A percentile compares a stretch with the other conserved stretches of the same genome.
Evolutionary conservation across 345 rosid genomes (phyloP).

Genomic region (Viola odorata): DNA sequence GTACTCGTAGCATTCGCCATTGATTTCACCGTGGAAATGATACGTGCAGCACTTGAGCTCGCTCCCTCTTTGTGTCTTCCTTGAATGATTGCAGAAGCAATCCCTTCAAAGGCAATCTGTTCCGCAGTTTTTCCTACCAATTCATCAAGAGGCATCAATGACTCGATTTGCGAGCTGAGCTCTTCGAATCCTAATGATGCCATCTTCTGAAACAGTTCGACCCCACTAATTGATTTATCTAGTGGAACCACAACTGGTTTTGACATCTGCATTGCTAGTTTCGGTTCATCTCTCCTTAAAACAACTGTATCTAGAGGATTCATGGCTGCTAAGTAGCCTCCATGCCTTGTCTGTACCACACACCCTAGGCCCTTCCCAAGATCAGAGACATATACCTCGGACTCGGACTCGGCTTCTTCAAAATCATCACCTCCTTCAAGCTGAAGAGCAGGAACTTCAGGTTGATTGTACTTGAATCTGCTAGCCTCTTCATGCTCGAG

Average conservation of each 20-base stretch:
- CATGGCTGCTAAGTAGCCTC: conserved; percentile 85
- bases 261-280: conserved; percentile 86
- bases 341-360: conserved; percentile 82
- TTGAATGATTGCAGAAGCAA: conserved; percentile 89
- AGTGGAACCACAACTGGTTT: conserved; percentile 58
- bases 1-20: conserved; percentile 58
- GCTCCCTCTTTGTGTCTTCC: conserved; percentile 92
- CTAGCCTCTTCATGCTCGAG: conserved; percentile 63
- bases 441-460: conserved; percentile 41
- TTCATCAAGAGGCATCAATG: conserved; percentile 73
- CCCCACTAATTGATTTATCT: conserved; percentile 38
- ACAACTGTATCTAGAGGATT: conserved; percentile 66
- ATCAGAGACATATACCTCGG: conserved; percentile 62
- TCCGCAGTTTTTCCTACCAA: conserved; percentile 88
- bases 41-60: conserved; percentile 79
- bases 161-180: conserved; percentile 49
- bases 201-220: conserved; percentile 71
- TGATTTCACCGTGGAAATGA: conserved; percentile 67
- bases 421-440: conserved; percentile 41
- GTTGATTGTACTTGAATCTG: conserved; percentile 30
- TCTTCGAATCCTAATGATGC: conserved; percentile 55
- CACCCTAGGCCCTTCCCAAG: conserved; percentile 86
- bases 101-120: conserved; percentile 93
- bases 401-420: conserved; percentile 40
- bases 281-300: conserved; percentile 69